phyloP scores from a whole-genome alignment of 1,284 basidiomycete genomes.

The Hypsizygus ulmarius region DNA sequence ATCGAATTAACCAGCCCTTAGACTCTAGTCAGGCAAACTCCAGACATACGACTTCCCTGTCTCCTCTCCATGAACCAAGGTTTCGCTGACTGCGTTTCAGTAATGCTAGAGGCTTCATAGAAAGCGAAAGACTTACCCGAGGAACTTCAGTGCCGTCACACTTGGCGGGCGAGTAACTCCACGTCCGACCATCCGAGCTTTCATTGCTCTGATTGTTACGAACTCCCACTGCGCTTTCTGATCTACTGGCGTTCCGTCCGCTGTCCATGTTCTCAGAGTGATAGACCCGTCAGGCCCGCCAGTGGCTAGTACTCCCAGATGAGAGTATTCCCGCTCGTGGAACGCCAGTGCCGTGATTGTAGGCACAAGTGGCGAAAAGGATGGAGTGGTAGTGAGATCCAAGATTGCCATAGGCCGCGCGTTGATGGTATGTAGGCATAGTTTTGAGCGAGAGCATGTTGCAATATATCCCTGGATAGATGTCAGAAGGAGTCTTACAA shows the following conservation, averaged over 20 bases:
- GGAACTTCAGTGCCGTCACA: conserved; percentile 66
- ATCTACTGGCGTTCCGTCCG: conserved; percentile 61
- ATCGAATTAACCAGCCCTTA: background rate
- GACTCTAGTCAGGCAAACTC: conserved; percentile 54
- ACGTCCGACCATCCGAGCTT: conserved; percentile 39
- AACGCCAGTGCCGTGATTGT: conserved; percentile 71
- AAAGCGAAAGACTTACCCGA: conserved; percentile 50
- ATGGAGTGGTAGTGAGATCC: conserved; percentile 50
- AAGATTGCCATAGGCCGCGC: conserved; percentile 67
- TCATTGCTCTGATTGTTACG: conserved; percentile 60
- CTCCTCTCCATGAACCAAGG: conserved; percentile 63
- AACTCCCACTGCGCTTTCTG: conserved; percentile 73
- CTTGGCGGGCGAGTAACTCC: conserved; percentile 41
- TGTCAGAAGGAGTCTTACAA: background rate
- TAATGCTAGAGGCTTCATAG: background rate
- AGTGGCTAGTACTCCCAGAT: conserved; percentile 65
- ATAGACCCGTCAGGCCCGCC: conserved; percentile 68
- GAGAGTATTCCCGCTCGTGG: conserved; percentile 77
- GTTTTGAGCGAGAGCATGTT: conserved; percentile 65
- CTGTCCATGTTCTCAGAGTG: conserved; percentile 70
- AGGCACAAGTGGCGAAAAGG: conserved; percentile 37
- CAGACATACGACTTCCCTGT: conserved; percentile 62
- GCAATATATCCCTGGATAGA: conserved; percentile 72
- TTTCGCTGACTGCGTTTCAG: conserved; percentile 43
- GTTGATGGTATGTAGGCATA: conserved; percentile 83